Percentiles rank a stretch among this genome's conserved stretches.
Evolutionary conservation across 495 filamentous ascomycete species (phyloP).

Genomic region (Cudoniella acicularis): DNA sequence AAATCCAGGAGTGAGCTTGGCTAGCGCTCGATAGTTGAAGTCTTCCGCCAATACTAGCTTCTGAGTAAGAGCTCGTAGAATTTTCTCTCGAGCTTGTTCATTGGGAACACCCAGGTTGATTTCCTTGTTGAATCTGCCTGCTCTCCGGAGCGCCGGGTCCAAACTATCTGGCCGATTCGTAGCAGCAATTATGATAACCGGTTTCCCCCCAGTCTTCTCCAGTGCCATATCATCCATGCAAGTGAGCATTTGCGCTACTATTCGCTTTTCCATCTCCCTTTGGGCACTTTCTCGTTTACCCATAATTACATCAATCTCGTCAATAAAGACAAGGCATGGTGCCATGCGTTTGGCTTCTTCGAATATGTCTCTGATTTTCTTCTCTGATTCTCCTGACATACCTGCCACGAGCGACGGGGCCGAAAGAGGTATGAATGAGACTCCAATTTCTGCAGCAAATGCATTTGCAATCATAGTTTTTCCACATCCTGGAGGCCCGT

Average conservation of each 20-base stretch:
- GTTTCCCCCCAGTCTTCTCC: conserved; percentile 78
- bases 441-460: conserved; percentile 78
- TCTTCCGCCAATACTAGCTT: conserved; percentile 65
- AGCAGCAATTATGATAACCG: conserved; percentile 88
- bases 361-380: conserved; percentile 87
- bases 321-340: conserved; percentile 90
- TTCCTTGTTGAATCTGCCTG: conserved; percentile 85
- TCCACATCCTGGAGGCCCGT: conserved; percentile 92
- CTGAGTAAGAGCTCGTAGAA: conserved; percentile 72
- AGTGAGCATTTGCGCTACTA: conserved; percentile 88
- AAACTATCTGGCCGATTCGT: conserved; percentile 90
- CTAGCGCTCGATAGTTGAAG: conserved; percentile 73
- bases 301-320: conserved; percentile 95
- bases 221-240: conserved; percentile 83
- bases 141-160: conserved; percentile 81
- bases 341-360: conserved; percentile 84
- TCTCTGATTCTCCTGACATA: conserved; percentile 96
- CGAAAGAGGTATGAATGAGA: conserved; percentile 84
- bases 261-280: conserved; percentile 94
- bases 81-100: conserved; percentile 76
- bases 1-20: conserved; percentile 88
- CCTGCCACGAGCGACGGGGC: conserved; percentile 88
- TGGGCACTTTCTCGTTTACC: conserved; percentile 93
- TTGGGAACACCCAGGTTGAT: conserved; percentile 96
- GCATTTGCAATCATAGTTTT: conserved; percentile 94